A percentile compares a stretch with the other conserved stretches of the same genome.
phyloP scores from a whole-genome alignment of 1,284 basidiomycete species.

The Singerocomus inundabilis region DNA sequence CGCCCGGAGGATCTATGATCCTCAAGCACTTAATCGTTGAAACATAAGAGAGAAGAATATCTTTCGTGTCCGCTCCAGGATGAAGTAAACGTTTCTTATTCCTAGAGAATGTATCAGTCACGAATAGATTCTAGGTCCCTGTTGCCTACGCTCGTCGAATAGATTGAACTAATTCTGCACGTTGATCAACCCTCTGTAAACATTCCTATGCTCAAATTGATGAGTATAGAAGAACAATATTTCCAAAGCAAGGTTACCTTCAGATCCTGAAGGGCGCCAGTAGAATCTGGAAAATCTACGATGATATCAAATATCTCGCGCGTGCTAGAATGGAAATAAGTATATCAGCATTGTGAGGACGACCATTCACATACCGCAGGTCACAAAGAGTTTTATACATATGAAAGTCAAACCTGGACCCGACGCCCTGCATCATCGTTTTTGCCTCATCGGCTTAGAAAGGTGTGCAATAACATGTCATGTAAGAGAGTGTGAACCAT shows the following conservation, averaged over 20 bases:
- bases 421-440: slow-evolving; percentile 74
- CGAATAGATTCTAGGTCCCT: not conserved
- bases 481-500: slow-evolving; percentile 25
- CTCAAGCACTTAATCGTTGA: slow-evolving; percentile 90
- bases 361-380: slow-evolving; percentile 58
- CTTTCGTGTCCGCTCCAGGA: slow-evolving; percentile 93
- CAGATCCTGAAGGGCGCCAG: slow-evolving; percentile 84
- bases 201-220: slow-evolving; percentile 53
- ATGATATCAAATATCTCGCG: slow-evolving; percentile 95
- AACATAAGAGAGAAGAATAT: slow-evolving; percentile 93
- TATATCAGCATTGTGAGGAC: not conserved
- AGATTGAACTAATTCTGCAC: slow-evolving; percentile 64
- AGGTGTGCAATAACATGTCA: slow-evolving; percentile 23
- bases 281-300: slow-evolving; percentile 88
- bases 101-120: slow-evolving; percentile 39
- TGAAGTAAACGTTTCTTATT: slow-evolving; percentile 88
- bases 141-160: slow-evolving; percentile 66
- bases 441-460: slow-evolving; percentile 64
- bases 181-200: slow-evolving; percentile 74
- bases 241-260: slow-evolving; percentile 46
- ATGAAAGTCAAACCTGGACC: slow-evolving; percentile 87
- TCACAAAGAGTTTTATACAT: slow-evolving; percentile 87
- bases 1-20: slow-evolving; percentile 88
- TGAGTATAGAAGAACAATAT: not conserved
- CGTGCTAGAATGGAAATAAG: slow-evolving; percentile 50